phyloP scores from a whole-genome alignment of 2,329 filamentous ascomycete species.

The Colletotrichum orbiculare region DNA sequence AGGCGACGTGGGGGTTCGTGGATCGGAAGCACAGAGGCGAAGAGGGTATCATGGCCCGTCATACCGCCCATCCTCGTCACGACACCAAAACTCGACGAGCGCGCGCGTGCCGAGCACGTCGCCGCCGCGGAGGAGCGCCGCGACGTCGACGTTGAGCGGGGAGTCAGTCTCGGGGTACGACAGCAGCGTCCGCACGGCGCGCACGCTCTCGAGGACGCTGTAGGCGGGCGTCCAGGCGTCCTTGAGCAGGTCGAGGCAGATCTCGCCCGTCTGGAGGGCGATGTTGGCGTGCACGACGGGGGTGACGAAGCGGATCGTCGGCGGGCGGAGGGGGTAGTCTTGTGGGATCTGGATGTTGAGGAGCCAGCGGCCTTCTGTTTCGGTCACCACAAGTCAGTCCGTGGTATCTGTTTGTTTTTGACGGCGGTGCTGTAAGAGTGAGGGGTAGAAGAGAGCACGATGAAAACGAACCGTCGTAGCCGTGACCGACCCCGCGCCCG shows the following conservation, averaged over 20 bases:
- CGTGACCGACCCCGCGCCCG: constrained; percentile 64
- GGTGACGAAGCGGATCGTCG: constrained; percentile 83
- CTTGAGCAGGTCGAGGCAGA: constrained; percentile 89
- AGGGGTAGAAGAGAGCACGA: background rate
- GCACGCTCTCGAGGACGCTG: constrained; percentile 79
- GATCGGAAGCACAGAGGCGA: too few species aligned
- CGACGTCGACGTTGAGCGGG: constrained; percentile 83
- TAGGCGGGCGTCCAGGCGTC: constrained; percentile 88
- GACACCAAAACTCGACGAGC: constrained; percentile 78
- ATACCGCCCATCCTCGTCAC: constrained; percentile 59
- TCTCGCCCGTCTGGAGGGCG: constrained; percentile 79
- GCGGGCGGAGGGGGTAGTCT: constrained; percentile 83
- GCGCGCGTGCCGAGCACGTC: constrained; percentile 75
- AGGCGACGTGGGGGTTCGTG: too few species aligned
- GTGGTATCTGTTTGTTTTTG: background rate
- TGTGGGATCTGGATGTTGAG: constrained; percentile 80
- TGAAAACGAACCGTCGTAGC: constrained; percentile 63
- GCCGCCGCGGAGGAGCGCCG: constrained; percentile 74
- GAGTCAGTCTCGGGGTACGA: constrained; percentile 76
- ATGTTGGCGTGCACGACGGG: constrained; percentile 88
- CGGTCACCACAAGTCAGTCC: constrained; percentile 6
- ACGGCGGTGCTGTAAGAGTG: constrained; percentile 1
- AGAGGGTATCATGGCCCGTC: constrained; percentile 47
- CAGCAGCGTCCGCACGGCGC: constrained; percentile 77
- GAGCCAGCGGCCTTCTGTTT: constrained; percentile 79